A percentile compares a stretch with the other conserved stretches of the same genome.
Conservation (phyloP, 257 asterid species). For the Echium plantagineum region DNA sequence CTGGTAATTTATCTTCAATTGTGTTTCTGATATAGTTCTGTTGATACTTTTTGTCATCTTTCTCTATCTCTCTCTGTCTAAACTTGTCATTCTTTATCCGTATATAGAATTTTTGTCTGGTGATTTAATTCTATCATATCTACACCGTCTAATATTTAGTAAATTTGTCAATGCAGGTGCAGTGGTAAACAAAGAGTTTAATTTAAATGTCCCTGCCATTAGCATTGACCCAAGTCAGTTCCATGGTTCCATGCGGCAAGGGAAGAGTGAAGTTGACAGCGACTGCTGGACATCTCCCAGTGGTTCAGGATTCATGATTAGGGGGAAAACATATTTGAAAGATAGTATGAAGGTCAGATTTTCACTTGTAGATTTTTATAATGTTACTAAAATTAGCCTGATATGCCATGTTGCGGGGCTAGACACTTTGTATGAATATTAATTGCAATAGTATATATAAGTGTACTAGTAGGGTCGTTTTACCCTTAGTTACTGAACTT, state of each 20-base stretch:
- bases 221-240: constrained; percentile 44
- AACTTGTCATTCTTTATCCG: too few species aligned
- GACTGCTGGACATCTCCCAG: constrained; percentile 90
- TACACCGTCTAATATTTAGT: neutral
- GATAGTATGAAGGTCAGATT: constrained; percentile 64
- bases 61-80: too few species aligned
- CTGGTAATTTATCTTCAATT: constrained; percentile 35
- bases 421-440: neutral
- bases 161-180: constrained; percentile 25
- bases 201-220: constrained; percentile 37
- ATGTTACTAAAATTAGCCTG: too few species aligned
- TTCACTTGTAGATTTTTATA: neutral
- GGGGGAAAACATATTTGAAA: constrained; percentile 88
- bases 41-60: neutral
- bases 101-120: neutral
- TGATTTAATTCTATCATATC: neutral
- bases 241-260: constrained; percentile 71
- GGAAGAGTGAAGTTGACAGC: constrained; percentile 56
- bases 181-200: constrained; percentile 40
- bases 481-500: neutral
- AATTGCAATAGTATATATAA: too few species aligned
- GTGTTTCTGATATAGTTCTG: neutral
- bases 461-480: neutral
- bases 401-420: too few species aligned
- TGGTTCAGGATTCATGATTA: constrained; percentile 90